Evolutionary conservation across 257 asterid genomes (phyloP), one percentile per base, ranked within the genome.

Genomic region (Plantago elongata): DNA sequence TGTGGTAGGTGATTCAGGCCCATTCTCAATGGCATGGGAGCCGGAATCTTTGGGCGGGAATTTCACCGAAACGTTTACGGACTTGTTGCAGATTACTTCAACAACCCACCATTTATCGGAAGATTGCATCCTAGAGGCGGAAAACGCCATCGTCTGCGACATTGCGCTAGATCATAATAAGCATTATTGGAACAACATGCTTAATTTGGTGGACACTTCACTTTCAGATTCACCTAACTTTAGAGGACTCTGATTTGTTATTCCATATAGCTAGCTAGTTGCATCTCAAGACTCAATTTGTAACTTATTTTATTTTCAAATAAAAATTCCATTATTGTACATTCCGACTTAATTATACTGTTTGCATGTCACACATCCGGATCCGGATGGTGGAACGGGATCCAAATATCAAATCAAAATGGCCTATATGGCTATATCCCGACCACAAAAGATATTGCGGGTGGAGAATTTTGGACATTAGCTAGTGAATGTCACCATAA

Each of bases 1-100:
- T 17, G 90, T 65, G 11, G 54, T 61, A 5, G 80, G 27, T 60
- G 49, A 58, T 43, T 51, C 73, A 60, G 13, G 51, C 9, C 70
- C 74, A 22, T 64, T 67, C 8, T 74, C 78, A 1, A 57, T 79
- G 7, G 76, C 70, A 9, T 79, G 84, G 90, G 65, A 57, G 17
- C 55, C 79, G 51, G 84, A 68, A 6, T 58, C 76, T 0, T 42
- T 64, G 9, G 55, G 54, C 18, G 50, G 49, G 58, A 54, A 55
- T 42, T 88, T 88, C 60, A 88, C 82, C 34, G 89, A 90, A 58
- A 90, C 68, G 48, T 88, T 88, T 63, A 90, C 96, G 3, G 90
- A 91, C 54, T 93, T 91, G 6, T 38, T 91, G 62, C 84, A 85
- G 1, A 84, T 87, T 47, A 68, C 64, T 10, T 71, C 89, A 2